phyloP scores from a whole-genome alignment of 495 filamentous ascomycete genomes.

The Neurospora hispaniola region DNA sequence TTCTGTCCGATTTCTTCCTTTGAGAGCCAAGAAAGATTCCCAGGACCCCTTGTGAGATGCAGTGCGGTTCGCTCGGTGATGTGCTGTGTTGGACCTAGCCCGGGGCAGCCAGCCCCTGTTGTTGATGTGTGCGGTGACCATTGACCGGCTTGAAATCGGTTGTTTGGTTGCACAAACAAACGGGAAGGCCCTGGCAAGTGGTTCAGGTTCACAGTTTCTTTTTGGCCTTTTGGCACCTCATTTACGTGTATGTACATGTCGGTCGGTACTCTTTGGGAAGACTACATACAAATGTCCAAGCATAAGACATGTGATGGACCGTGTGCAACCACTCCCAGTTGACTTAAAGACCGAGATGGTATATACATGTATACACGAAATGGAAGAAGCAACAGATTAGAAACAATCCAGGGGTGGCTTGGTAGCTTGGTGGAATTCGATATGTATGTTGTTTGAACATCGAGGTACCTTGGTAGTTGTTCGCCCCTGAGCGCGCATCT shows the following conservation, averaged over 20 bases:
- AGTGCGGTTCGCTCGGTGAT: background rate
- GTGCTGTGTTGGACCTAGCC: background rate
- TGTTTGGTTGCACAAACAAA: background rate
- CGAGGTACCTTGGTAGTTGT: background rate
- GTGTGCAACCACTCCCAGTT: background rate
- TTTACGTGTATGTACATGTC: too few relatives aligned
- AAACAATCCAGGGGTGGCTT: background rate
- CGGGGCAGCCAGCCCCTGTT: background rate
- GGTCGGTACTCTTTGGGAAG: too few relatives aligned
- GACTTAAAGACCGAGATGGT: background rate
- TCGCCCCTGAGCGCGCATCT: background rate
- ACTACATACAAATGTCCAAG: too few relatives aligned
- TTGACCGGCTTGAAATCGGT: background rate
- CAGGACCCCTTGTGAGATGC: background rate
- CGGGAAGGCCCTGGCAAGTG: background rate
- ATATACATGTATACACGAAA: background rate
- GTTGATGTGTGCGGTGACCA: background rate
- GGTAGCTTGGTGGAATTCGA: background rate
- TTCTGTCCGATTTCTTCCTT: background rate
- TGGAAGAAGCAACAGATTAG: background rate
- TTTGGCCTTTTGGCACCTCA: background rate
- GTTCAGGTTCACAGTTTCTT: background rate
- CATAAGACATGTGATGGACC: too few relatives aligned
- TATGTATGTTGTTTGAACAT: background rate
- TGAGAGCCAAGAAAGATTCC: background rate